Evolutionary conservation across 2,329 filamentous ascomycete genomes (phyloP), one percentile per base, ranked within the genome.

Genomic region (Xylaria multiplex): DNA sequence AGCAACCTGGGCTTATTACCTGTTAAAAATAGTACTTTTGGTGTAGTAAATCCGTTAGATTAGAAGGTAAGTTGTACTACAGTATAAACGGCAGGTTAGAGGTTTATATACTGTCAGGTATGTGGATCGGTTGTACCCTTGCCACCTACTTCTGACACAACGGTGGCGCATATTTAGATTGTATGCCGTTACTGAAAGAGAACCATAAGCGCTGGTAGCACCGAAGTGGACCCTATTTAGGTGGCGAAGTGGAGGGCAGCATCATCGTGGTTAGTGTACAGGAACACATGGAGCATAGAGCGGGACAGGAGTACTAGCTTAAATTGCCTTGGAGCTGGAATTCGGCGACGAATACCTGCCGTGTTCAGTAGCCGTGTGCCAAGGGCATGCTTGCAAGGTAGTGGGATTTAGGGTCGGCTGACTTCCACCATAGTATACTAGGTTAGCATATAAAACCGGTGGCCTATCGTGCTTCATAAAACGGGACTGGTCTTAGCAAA

Each of bases 201-300:
- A 3, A 16, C 32, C 16, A 30, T 30, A 19, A 55, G 43, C 24
- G 24, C 45, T n/a, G 6, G 19, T 16, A 37, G 14, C 16, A 50
- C 42, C 43, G 32, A 30, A 50, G n/a, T 19, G 43, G 45, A 48
- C 59, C 59, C 59, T 55, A 50, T 35, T 52, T 62, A 59, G 43
- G 59, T 56, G 57, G 37, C 22, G 59, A 59, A 55, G 59, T 62
- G 64, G 59, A 66, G 64, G 64, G 59, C 9, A 59, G 14, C 35
- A 48, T 54, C 32, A 46, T 35, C 35, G 27, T 62, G 35, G 35
- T 37, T 8, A 37, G 11, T 27, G 11, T 27, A 27, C 59, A 55
- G 54, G 24, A 66, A 59, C 50, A 52, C 55, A 62, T 59, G 55
- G 50, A 42, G 22, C 32, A 40, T n/a, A 19, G 42, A 19, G 58